Conservation (phyloP, 176 grass and related monocot species). For the Luzula sylvatica region DNA sequence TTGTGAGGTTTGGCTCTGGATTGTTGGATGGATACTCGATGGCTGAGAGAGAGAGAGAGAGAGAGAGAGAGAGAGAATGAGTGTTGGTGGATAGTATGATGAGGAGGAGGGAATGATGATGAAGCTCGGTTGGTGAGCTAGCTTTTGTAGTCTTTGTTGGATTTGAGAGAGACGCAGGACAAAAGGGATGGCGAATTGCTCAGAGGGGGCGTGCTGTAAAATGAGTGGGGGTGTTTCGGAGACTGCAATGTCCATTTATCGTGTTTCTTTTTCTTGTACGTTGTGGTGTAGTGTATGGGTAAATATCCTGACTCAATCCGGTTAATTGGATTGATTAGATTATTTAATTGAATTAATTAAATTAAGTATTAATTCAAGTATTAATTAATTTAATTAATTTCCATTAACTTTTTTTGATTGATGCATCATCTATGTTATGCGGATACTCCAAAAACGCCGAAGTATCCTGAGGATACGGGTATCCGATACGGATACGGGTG, state of each 20-base stretch:
- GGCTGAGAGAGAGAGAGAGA: not conserved
- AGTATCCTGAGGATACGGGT: no score
- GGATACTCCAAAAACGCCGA: no score
- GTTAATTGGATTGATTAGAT: no score
- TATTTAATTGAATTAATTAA: no score
- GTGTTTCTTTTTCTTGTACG: no score
- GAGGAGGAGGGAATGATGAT: constrained; percentile 16
- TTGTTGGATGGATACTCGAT: constrained; percentile 8
- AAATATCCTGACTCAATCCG: no score
- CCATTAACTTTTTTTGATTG: no score
- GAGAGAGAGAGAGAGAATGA: constrained; percentile 7
- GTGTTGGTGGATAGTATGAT: constrained; percentile 26
- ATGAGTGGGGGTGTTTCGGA: not conserved
- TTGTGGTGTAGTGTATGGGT: no score
- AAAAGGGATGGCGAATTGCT: constrained; percentile 3
- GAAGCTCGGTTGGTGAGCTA: constrained; percentile 2
- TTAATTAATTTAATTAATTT: no score
- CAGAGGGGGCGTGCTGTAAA: not conserved
- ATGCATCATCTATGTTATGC: no score
- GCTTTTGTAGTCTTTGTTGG: constrained; percentile 20
- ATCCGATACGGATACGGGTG: no score
- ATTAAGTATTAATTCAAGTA: no score
- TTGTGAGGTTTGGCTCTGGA: constrained; percentile 1
- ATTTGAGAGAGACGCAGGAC: constrained; percentile 12
- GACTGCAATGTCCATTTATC: not conserved